A percentile compares a stretch with the other conserved stretches of the same genome.
Conservation (phyloP, 257 asterid species). For the Agastache rugosa region DNA sequence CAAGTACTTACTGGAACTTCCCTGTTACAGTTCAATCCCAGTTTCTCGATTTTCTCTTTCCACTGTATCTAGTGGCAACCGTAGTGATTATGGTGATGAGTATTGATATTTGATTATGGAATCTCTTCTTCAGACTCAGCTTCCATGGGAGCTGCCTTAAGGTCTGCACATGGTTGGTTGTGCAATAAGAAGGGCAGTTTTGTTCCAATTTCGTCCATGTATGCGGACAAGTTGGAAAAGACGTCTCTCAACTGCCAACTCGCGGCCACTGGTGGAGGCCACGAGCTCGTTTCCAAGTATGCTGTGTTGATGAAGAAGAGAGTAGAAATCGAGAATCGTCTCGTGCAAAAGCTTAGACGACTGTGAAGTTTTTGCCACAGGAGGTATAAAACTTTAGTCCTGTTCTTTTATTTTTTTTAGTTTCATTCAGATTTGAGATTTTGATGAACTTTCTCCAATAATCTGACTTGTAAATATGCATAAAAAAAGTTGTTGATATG, state of each 20-base stretch:
- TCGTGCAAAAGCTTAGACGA: slow-evolving; percentile 69
- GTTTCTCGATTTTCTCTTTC: background rate
- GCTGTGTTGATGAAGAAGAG: slow-evolving; percentile 76
- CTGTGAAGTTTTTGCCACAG: slow-evolving; percentile 31
- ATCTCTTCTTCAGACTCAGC: slow-evolving; percentile 67
- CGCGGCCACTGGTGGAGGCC: slow-evolving; percentile 60
- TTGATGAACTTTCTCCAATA: slow-evolving; percentile 5
- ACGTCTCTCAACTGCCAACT: slow-evolving; percentile 73
- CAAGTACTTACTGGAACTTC: slow-evolving; percentile 33
- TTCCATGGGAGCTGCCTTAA: slow-evolving; percentile 88
- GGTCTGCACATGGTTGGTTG: slow-evolving; percentile 97
- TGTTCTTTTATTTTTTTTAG: background rate
- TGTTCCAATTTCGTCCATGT: slow-evolving; percentile 68
- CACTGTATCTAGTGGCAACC: too few species aligned
- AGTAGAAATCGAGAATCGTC: slow-evolving; percentile 71
- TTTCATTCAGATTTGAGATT: background rate
- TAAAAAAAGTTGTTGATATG: background rate
- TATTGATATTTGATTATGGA: background rate
- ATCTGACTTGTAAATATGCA: slow-evolving; percentile 21
- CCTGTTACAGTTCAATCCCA: background rate
- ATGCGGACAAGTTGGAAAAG: slow-evolving; percentile 63
- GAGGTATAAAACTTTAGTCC: background rate
- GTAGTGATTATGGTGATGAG: background rate
- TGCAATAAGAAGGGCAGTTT: slow-evolving; percentile 66
- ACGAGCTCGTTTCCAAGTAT: slow-evolving; percentile 57